phyloP scores from a whole-genome alignment of 352 stramenopile species.

The Globisporangium apiculatum region DNA sequence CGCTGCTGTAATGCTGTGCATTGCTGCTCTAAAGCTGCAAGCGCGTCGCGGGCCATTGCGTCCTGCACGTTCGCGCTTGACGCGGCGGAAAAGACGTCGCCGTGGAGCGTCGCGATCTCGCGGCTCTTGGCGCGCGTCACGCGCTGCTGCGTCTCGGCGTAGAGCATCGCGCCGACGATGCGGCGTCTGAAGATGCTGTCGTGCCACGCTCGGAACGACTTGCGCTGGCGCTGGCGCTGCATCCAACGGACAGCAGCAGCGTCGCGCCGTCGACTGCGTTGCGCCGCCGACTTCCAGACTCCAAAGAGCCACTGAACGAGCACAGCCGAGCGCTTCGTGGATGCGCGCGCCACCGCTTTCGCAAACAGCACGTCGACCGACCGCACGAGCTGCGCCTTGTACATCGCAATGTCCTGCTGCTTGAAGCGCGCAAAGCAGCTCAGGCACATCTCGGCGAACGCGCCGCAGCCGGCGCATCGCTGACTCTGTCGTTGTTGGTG shows the following conservation, averaged over 20 bases:
- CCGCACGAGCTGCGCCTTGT: constrained; percentile 60
- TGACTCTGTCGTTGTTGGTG: constrained; percentile 9
- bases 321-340: constrained; percentile 48
- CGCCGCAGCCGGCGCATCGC: constrained; percentile 55
- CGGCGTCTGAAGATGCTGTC: constrained; percentile 48
- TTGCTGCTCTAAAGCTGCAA: constrained; percentile 26
- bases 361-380: constrained; percentile 59
- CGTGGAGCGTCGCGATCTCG: constrained; percentile 53
- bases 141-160: constrained; percentile 50
- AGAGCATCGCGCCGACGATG: constrained; percentile 69
- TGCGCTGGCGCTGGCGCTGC: constrained; percentile 23
- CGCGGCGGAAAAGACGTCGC: constrained; percentile 44
- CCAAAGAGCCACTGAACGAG: constrained; percentile 60
- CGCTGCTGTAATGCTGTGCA: constrained; percentile 22
- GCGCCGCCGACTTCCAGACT: constrained; percentile 37
- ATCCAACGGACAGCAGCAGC: constrained; percentile 14
- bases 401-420: constrained; percentile 42
- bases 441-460: constrained; percentile 62
- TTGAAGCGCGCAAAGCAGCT: constrained; percentile 62
- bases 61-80: constrained; percentile 24
- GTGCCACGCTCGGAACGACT: constrained; percentile 41
- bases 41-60: constrained; percentile 33
- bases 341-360: constrained; percentile 47
- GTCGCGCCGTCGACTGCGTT: constrained; percentile 21
- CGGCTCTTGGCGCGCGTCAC: constrained; percentile 25